Conservation (phyloP, 176 grass and related monocot species). For the Zoysia japonica region DNA sequence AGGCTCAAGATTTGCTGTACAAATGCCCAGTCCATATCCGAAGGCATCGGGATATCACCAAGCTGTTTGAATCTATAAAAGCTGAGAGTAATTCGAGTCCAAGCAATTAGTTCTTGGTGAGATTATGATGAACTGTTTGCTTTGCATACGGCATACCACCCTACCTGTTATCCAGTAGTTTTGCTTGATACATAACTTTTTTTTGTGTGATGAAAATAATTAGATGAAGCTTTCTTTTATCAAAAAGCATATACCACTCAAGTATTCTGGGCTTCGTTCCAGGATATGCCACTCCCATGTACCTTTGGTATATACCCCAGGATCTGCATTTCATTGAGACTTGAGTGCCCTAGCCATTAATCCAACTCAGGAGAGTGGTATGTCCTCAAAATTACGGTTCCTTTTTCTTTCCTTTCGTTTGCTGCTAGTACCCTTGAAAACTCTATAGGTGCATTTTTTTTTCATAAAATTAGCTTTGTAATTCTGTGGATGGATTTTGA, state of each 20-base stretch:
- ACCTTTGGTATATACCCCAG: neutral
- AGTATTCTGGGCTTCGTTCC: neutral
- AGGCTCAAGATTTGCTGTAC: constrained; percentile 84
- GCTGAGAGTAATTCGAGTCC: constrained; percentile 32
- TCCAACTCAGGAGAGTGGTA: neutral
- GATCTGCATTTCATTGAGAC: neutral
- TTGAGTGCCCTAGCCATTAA: neutral
- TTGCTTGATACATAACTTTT: neutral
- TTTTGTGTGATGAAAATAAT: constrained; percentile 10
- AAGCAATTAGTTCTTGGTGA: constrained; percentile 34
- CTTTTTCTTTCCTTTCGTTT: neutral
- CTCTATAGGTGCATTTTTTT: neutral
- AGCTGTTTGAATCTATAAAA: constrained; percentile 69
- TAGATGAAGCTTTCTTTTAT: constrained; percentile 2
- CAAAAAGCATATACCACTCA: neutral
- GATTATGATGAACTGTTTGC: constrained; percentile 14
- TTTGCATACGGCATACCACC: neutral
- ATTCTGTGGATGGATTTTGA: neutral
- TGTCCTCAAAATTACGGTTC: neutral
- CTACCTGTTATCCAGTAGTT: constrained; percentile 24
- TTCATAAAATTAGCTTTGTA: neutral
- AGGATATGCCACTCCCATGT: neutral
- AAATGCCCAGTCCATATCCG: constrained; percentile 83
- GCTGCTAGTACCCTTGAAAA: neutral
- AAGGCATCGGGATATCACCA: constrained; percentile 51